Percentiles rank a stretch among this genome's conserved stretches.
Evolutionary conservation across 176 grass and related monocot species (phyloP).

Genomic region (Areca catechu): DNA sequence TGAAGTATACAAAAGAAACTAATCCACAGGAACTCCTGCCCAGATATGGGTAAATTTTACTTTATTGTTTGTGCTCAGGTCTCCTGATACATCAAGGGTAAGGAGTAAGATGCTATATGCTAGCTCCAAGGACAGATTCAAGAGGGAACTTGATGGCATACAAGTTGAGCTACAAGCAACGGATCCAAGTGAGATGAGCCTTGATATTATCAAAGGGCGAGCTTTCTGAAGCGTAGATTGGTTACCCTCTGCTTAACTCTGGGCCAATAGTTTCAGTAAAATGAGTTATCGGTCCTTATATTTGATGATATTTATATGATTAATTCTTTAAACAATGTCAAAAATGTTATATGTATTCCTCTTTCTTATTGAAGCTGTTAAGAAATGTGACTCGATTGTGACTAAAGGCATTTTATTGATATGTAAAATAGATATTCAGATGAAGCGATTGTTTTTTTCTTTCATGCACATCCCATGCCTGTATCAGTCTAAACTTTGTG

Average conservation of each 20-base stretch:
- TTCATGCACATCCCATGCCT: not conserved
- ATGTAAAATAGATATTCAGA: too few species aligned
- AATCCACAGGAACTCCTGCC: too few species aligned
- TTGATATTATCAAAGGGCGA: slow-evolving; percentile 72
- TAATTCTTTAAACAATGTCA: not conserved
- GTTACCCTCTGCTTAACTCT: too few species aligned
- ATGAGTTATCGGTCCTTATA: too few species aligned
- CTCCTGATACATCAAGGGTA: slow-evolving; percentile 54
- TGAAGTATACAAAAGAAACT: too few species aligned
- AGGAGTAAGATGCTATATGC: slow-evolving; percentile 97
- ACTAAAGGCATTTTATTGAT: too few species aligned
- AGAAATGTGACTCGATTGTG: not conserved
- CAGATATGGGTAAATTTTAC: not conserved
- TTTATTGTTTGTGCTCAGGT: slow-evolving; percentile 28
- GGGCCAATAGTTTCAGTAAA: too few species aligned
- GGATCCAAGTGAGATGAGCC: slow-evolving; percentile 86
- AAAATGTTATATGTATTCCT: not conserved
- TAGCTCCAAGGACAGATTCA: slow-evolving; percentile 94
- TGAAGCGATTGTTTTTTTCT: not conserved
- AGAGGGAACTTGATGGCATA: slow-evolving; percentile 87
- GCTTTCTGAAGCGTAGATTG: slow-evolving; percentile 34
- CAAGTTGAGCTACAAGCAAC: slow-evolving; percentile 92
- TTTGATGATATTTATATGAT: too few species aligned
- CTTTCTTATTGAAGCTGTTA: not conserved
- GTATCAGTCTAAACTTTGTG: not conserved